Evolutionary conservation across 2,329 filamentous ascomycete species (phyloP).

Genomic region (Fusarium gaditjirri): DNA sequence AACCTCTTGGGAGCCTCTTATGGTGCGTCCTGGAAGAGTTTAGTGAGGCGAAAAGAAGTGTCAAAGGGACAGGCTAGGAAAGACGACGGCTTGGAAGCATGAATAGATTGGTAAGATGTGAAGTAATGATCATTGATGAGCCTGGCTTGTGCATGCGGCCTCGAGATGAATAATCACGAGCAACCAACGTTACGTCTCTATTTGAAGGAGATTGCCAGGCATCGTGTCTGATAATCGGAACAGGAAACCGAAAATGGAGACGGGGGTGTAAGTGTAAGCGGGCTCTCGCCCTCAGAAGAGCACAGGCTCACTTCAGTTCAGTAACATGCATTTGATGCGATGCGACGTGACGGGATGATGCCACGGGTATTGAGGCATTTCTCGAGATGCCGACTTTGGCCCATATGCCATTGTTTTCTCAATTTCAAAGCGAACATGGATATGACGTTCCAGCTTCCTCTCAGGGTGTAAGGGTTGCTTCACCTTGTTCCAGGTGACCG

Average conservation of each 20-base stretch:
- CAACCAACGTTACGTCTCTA: background rate
- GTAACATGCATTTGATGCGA: background rate
- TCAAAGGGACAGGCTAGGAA: background rate
- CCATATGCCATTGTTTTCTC: constrained; percentile 21
- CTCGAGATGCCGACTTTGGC: constrained; percentile 22
- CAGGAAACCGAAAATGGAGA: constrained; percentile 9
- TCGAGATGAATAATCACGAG: background rate
- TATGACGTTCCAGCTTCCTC: constrained; percentile 6
- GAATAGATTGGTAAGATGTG: background rate
- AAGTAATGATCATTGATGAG: constrained; percentile 13
- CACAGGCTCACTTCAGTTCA: background rate
- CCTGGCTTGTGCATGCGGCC: constrained; percentile 13
- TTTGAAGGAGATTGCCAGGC: background rate
- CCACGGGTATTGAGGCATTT: constrained; percentile 39
- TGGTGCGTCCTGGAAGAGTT: constrained; percentile 13
- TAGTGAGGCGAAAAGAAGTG: constrained; percentile 8
- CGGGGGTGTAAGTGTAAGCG: background rate
- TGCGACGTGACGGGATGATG: background rate
- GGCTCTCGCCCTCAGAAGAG: background rate
- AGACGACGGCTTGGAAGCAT: background rate
- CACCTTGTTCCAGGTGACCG: background rate
- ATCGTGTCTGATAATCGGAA: background rate
- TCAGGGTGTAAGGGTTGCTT: background rate
- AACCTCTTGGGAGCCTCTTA: constrained; percentile 14
- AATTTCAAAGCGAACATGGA: background rate